phyloP scores from a whole-genome alignment of 2,329 filamentous ascomycete genomes.

The Fusarium paranaense region DNA sequence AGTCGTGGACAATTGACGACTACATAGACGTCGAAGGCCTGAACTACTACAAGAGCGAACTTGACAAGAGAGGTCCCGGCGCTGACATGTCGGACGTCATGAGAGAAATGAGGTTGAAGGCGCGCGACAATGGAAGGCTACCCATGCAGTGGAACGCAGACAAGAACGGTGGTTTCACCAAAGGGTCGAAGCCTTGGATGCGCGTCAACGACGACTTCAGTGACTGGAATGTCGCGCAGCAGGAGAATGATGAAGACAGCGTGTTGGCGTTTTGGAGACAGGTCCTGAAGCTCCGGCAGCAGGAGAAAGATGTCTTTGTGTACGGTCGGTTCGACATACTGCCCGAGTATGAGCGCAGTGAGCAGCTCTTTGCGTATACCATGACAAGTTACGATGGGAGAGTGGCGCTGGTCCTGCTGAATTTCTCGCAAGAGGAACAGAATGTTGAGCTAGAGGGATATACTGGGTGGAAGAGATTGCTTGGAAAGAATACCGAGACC shows the following conservation, averaged over 20 bases:
- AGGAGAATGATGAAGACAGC: constrained; percentile 21
- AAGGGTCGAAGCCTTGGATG: constrained; percentile 44
- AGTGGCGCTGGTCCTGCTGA: constrained; percentile 38
- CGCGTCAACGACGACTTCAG: constrained; percentile 39
- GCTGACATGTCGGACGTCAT: constrained; percentile 51
- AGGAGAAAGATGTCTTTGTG: constrained; percentile 35
- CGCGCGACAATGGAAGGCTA: constrained; percentile 42
- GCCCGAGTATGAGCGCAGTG: constrained; percentile 14
- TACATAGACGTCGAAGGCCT: constrained; percentile 58
- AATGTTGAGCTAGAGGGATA: not conserved
- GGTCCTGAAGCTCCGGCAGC: constrained; percentile 23
- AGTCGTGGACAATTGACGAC: constrained; percentile 55
- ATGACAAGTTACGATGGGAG: constrained; percentile 34
- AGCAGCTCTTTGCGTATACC: constrained; percentile 36
- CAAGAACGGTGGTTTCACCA: constrained; percentile 58
- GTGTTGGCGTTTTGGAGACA: constrained; percentile 35
- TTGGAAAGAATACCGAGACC: not conserved
- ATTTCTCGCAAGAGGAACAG: constrained; percentile 14
- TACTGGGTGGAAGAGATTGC: constrained; percentile 4
- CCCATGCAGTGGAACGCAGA: constrained; percentile 63
- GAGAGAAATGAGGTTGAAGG: constrained; percentile 54
- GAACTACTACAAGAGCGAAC: constrained; percentile 52
- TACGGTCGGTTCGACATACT: constrained; percentile 31
- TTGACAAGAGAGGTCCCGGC: constrained; percentile 22
- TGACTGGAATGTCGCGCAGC: constrained; percentile 31